Evolutionary conservation across 2,329 filamentous ascomycete species (phyloP), one percentile per base, ranked within the genome.

Genomic region (Akanthomyces dipterigenus): DNA sequence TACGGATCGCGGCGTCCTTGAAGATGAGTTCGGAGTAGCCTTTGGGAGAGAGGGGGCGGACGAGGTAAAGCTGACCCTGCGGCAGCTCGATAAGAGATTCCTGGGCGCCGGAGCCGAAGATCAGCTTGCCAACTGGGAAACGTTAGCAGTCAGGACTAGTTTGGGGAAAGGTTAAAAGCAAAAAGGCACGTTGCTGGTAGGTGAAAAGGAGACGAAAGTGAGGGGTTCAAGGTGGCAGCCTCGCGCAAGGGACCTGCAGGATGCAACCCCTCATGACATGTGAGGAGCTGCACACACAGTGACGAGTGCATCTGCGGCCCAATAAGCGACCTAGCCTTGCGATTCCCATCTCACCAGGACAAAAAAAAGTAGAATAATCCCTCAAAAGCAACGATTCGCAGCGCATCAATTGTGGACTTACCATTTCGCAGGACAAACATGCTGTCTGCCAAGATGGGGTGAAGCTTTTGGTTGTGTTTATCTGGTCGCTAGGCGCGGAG

Each of bases 21-120:
- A 97, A 99, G 76, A 99, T 96, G 72, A 98, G 91, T 76, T 99
- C 95, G 1, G 93, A 97, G 74, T 97, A 98, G 66, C 95, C 95
- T 75, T 99, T 99, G 62, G 93, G 92, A 8, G 93, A 98, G 55
- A 91, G 85, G 12, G 95, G 95, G 69, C 95, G 90, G 69, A 99
- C 95, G 67, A 99, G 88, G 76, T 97, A 99, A 49, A 99, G 90
- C 76, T 98, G 93, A 72, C 95, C 95, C 75, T 98, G 92, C 18
- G 93, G 87, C 48, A 99, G 88, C 73, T 98, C 93, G 76, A 96
- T 91, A 72, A 99, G 86, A 53, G 91, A 89, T 79, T 98, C 93
- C 75, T 97, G 93, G 73, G 87, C 91, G 70, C 85, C 85, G 64
- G 82, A 85, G 72, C 96, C 92, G 73, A 98, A 98, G 72, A 98